Conservation (phyloP, 345 rosid species). For the Lenwebbia sp. region DNA sequence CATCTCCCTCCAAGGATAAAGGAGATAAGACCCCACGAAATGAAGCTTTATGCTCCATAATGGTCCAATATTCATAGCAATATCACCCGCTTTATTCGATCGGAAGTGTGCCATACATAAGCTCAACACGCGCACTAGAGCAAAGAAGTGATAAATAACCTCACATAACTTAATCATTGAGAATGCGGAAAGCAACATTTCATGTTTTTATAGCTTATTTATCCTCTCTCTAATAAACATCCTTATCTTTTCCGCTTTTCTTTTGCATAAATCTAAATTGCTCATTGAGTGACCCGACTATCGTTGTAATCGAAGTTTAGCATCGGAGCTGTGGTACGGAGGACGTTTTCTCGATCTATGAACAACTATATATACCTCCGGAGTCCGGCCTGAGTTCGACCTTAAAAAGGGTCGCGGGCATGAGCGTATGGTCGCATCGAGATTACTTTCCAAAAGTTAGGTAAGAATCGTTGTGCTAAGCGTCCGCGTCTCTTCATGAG, state of each 20-base stretch:
- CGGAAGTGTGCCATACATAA: neutral
- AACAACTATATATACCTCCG: neutral
- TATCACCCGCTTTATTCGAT: neutral
- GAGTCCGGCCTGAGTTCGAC: neutral
- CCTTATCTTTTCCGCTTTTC: neutral
- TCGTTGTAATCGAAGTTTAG: neutral
- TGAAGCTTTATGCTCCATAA: neutral
- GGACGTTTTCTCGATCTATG: neutral
- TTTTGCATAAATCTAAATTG: neutral
- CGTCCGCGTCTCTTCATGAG: fast-evolving
- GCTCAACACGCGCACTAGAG: neutral
- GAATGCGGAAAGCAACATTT: neutral
- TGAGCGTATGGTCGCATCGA: neutral
- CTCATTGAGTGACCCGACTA: neutral
- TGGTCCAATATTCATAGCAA: neutral
- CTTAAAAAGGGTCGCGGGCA: neutral
- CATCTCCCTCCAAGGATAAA: neutral
- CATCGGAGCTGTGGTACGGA: neutral
- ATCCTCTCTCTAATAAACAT: neutral
- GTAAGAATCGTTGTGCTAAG: neutral
- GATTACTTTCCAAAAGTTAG: neutral
- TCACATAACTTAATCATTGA: neutral
- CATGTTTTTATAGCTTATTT: too few species aligned
- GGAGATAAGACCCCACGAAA: neutral
- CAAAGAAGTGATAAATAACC: neutral